phyloP scores from a whole-genome alignment of 2,329 filamentous ascomycete species.

The Helotiales sp. region DNA sequence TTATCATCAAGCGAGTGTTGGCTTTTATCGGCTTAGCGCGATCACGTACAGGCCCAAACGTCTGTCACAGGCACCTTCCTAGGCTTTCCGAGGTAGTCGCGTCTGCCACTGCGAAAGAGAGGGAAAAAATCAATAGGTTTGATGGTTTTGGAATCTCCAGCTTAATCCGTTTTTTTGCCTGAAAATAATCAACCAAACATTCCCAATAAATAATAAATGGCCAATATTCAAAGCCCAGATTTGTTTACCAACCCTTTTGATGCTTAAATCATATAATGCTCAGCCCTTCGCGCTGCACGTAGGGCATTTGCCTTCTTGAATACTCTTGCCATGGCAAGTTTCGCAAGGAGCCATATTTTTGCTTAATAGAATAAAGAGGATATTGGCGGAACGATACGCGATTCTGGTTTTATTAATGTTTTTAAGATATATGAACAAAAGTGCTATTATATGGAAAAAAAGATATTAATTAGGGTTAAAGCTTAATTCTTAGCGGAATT shows the following conservation, averaged over 20 bases:
- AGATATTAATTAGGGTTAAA: neutral
- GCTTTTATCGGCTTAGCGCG: constrained; percentile 16
- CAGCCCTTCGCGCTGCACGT: neutral
- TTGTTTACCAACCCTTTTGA: neutral
- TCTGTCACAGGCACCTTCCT: neutral
- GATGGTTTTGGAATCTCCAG: constrained; percentile 20
- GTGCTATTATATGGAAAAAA: neutral
- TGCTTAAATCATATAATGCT: neutral
- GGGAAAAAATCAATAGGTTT: constrained; percentile 11
- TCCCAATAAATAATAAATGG: neutral
- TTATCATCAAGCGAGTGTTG: constrained; percentile 10
- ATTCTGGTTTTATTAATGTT: no score
- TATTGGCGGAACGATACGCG: neutral
- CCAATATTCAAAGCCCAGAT: neutral
- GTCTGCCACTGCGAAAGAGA: constrained; percentile 18
- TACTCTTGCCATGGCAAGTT: neutral
- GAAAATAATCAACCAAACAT: constrained; percentile 22
- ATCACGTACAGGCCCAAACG: neutral
- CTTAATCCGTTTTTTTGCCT: constrained; percentile 20
- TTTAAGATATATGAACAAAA: neutral
- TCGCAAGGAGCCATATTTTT: constrained; percentile 2
- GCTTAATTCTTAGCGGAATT: neutral
- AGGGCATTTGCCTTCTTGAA: neutral
- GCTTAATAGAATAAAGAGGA: neutral
- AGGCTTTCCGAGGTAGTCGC: no score